Percentiles rank a stretch among this genome's conserved stretches.
phyloP scores from a whole-genome alignment of 345 rosid genomes.

The Syzygium aqueum region DNA sequence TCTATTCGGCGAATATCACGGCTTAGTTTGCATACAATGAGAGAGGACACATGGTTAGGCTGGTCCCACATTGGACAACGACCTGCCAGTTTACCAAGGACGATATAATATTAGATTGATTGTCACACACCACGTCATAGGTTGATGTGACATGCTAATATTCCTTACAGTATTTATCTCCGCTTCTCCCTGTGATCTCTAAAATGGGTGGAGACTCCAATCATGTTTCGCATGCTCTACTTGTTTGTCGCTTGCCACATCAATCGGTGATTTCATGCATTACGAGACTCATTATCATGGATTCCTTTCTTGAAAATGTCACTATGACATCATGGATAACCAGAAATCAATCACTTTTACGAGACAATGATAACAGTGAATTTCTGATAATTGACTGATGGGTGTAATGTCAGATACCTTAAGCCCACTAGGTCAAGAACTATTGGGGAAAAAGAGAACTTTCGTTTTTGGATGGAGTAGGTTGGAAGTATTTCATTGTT shows the following conservation, averaged over 20 bases:
- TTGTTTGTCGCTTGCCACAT: neutral
- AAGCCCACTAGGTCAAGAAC: neutral
- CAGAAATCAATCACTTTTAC: neutral
- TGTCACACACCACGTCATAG: neutral
- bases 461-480: neutral
- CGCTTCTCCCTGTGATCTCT: neutral
- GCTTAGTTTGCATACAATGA: neutral
- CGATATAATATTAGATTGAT: neutral
- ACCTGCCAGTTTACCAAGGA: neutral
- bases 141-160: neutral
- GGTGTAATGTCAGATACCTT: neutral
- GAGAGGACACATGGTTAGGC: neutral
- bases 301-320: neutral
- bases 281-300: neutral
- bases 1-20: neutral
- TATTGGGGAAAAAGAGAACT: neutral
- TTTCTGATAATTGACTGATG: neutral
- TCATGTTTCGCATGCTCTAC: neutral
- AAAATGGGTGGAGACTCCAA: neutral
- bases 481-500: neutral
- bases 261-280: neutral
- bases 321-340: neutral
- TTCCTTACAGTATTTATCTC: neutral
- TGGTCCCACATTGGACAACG: neutral
- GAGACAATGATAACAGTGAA: neutral